Percentiles rank a stretch among this genome's conserved stretches.
phyloP scores from a whole-genome alignment of 805 yeast genomes.

The Schizosaccharomyces octosporus region DNA sequence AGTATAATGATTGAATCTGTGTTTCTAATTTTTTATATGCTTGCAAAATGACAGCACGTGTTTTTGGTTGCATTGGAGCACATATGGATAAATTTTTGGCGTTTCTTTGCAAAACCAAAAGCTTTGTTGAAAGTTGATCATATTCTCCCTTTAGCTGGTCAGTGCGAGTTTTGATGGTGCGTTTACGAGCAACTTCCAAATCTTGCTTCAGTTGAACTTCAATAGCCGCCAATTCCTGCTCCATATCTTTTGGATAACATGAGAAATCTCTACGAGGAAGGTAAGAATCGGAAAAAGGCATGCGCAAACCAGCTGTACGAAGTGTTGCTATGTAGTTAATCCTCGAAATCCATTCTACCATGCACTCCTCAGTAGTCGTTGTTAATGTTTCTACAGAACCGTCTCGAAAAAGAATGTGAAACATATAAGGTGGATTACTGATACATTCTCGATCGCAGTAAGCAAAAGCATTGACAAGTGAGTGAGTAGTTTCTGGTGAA shows the following conservation, averaged over 20 bases:
- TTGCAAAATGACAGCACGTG: not conserved
- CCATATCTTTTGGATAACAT: not conserved
- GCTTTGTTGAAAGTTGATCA: not conserved
- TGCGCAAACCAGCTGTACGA: constrained; percentile 15
- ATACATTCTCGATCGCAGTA: constrained; percentile 9
- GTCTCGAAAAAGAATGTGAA: constrained; percentile 13
- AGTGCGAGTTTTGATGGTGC: not conserved
- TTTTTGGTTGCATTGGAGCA: not conserved
- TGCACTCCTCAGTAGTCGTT: constrained; percentile 22
- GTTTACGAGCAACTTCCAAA: not conserved
- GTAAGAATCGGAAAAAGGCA: not conserved
- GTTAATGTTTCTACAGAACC: constrained; percentile 16
- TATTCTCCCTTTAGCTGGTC: not conserved
- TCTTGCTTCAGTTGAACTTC: not conserved
- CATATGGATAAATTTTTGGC: not conserved
- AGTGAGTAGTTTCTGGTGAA: constrained; percentile 14
- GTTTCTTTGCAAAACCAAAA: not conserved
- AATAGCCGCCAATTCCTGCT: not conserved
- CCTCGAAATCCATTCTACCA: constrained; percentile 31
- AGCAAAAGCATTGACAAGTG: constrained; percentile 22
- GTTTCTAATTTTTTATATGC: not conserved
- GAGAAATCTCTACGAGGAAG: not conserved
- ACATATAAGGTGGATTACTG: constrained; percentile 7
- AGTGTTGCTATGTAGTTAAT: constrained; percentile 30
- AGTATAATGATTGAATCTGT: not conserved